phyloP scores from a whole-genome alignment of 2,329 filamentous ascomycete genomes.

The Paecilomyces dactylethromorphus region DNA sequence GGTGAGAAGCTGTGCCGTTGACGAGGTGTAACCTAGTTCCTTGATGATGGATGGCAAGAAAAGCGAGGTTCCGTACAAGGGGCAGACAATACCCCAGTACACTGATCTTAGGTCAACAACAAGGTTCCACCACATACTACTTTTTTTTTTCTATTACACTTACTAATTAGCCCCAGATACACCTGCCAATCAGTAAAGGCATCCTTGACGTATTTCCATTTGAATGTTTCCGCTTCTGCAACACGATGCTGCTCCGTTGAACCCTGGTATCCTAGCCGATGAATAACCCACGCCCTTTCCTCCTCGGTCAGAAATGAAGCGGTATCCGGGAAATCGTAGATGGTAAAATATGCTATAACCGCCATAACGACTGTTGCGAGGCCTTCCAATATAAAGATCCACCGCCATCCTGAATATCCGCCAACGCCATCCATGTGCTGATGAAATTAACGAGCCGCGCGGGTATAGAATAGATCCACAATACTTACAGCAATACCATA shows the following conservation, averaged over 20 bases:
- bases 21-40: conserved; percentile 32
- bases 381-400: conserved; percentile 44
- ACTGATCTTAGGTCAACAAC: conserved; percentile 16
- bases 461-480: not conserved
- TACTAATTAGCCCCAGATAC: conserved; percentile 32
- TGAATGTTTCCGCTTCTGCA: conserved; percentile 25
- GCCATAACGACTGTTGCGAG: conserved; percentile 40
- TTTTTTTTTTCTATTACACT: conserved; percentile 5
- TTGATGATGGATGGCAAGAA: conserved; percentile 37
- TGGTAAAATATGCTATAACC: conserved; percentile 36
- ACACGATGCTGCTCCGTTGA: conserved; percentile 19
- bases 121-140: not conserved
- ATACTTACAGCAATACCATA: conserved; percentile 40
- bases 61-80: conserved; percentile 36
- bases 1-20: conserved; percentile 35
- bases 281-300: conserved; percentile 33
- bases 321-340: conserved; percentile 41
- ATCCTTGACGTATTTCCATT: conserved; percentile 32
- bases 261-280: conserved; percentile 30
- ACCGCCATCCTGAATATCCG: conserved; percentile 30
- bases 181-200: conserved; percentile 38
- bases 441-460: not conserved
- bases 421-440: conserved; percentile 31
- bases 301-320: conserved; percentile 36
- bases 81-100: conserved; percentile 37